Evolutionary conservation across 257 asterid genomes (phyloP).

Genomic region (Salvia rosmarinus): DNA sequence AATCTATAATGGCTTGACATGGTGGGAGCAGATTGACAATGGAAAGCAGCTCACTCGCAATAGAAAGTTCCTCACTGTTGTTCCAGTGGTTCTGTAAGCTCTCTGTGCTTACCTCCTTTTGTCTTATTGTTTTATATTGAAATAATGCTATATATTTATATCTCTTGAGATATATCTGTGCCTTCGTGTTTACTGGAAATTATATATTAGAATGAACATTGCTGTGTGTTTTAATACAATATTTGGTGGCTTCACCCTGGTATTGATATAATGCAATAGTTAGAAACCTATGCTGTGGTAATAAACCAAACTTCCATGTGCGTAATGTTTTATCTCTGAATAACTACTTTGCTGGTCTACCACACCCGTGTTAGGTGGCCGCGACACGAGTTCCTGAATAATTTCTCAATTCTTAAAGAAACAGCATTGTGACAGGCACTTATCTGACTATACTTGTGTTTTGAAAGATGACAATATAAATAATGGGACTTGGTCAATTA

Average conservation of each 20-base stretch:
- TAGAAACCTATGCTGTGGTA: not conserved
- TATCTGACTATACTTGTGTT: not conserved
- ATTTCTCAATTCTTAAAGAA: not conserved
- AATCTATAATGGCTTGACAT: conserved; percentile 77
- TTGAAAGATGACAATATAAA: not conserved
- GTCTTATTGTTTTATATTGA: conserved; percentile 4
- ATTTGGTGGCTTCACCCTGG: conserved; percentile 20
- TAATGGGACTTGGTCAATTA: not conserved
- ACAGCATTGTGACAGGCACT: conserved; percentile 4
- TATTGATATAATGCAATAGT: conserved; percentile 11
- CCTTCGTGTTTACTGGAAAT: not conserved
- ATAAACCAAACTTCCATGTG: not conserved
- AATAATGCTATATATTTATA: not conserved
- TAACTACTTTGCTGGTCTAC: not conserved
- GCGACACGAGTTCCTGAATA: not conserved
- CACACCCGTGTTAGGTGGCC: conserved; percentile 1
- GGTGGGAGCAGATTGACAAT: conserved; percentile 96
- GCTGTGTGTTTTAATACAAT: not conserved
- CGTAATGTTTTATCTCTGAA: not conserved
- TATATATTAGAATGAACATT: conserved; percentile 3
- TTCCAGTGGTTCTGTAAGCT: conserved; percentile 90
- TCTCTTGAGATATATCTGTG: not conserved
- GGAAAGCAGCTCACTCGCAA: conserved; percentile 95
- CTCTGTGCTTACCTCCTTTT: conserved; percentile 17
- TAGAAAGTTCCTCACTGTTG: conserved; percentile 87